These are phyloP conservation scores for Carpinus fangiana DNA, from an alignment of 306 rosid species.

Conservation along the genomic window DNA sequence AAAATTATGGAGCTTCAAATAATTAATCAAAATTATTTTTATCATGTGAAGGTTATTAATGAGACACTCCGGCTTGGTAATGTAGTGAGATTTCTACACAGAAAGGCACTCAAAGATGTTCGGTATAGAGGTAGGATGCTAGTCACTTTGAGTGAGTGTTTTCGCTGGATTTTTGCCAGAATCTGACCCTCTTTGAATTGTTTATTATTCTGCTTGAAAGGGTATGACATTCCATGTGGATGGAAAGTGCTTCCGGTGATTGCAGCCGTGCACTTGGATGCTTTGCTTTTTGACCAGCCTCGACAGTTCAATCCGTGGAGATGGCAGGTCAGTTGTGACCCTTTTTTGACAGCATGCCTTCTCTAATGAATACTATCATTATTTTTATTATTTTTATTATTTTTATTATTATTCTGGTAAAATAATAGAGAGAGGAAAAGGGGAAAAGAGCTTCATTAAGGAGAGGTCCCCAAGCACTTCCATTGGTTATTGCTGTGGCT, in stretches of 20 bases:
- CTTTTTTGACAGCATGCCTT: slow-evolving; percentile 35
- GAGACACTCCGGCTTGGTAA: slow-evolving; percentile 95
- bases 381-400: neutral
- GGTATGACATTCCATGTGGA: slow-evolving; percentile 98
- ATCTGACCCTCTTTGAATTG: slow-evolving; percentile 4
- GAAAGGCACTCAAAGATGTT: slow-evolving; percentile 86
- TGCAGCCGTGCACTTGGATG: slow-evolving; percentile 93
- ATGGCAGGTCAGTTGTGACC: slow-evolving; percentile 81
- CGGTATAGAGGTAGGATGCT: slow-evolving; percentile 67
- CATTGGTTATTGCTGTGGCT: slow-evolving; percentile 43
- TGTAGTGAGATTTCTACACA: slow-evolving; percentile 95
- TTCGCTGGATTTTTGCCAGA: neutral
- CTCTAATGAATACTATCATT: slow-evolving; percentile 29
- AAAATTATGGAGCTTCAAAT: neutral
- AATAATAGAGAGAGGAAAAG: slow-evolving; percentile 1
- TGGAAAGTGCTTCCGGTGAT: slow-evolving; percentile 99
- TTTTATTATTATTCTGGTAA: neutral
- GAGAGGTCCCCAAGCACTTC: slow-evolving; percentile 55
- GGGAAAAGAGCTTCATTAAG: neutral
- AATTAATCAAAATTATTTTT: neutral
- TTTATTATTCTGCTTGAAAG: slow-evolving; percentile 46
- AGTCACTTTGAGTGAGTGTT: slow-evolving; percentile 13
- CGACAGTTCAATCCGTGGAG: slow-evolving; percentile 97
- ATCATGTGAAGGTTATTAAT: slow-evolving; percentile 67
- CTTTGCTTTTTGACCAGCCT: slow-evolving; percentile 91